These are phyloP conservation scores for Tolypocladium amazonense DNA, from an alignment of 2,329 filamentous ascomycete genomes.

Conservation along the genomic window DNA sequence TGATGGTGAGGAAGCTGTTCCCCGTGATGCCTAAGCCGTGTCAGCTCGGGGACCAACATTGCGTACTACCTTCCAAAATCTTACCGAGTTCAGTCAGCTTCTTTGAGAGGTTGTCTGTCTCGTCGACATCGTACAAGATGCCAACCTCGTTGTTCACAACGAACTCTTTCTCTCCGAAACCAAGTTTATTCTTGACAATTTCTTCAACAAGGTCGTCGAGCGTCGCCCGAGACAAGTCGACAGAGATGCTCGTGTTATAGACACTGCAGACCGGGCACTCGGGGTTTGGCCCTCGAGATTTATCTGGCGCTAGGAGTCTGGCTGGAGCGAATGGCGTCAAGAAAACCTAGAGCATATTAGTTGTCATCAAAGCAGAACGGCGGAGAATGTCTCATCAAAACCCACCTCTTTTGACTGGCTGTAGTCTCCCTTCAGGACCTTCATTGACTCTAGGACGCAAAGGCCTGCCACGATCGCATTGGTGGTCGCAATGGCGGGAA, in stretches of 20 bases:
- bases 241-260: conserved; percentile 53
- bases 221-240: conserved; percentile 63
- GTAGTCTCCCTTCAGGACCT: conserved; percentile 68
- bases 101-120: conserved; percentile 75
- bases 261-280: conserved; percentile 77
- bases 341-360: conserved; percentile 48
- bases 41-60: conserved; percentile 1
- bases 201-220: conserved; percentile 69
- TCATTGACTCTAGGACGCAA: conserved; percentile 87
- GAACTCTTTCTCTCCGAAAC: conserved; percentile 70
- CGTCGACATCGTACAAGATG: conserved; percentile 81
- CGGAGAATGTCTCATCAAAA: neutral
- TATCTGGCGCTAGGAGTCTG: conserved; percentile 48
- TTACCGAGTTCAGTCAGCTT: conserved; percentile 66
- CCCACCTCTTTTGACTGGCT: conserved; percentile 62
- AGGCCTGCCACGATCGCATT: conserved; percentile 93
- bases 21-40: conserved; percentile 47
- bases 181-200: conserved; percentile 58
- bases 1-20: conserved; percentile 70
- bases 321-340: conserved; percentile 56
- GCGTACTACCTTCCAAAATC: conserved; percentile 5
- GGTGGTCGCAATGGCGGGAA: conserved; percentile 94
- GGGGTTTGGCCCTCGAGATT: conserved; percentile 56
- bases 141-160: conserved; percentile 64
- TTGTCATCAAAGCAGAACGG: neutral